Percentiles rank a stretch among this genome's conserved stretches.
Evolutionary conservation across 2,329 filamentous ascomycete species (phyloP).

Genomic region (Claviceps digitariae): DNA sequence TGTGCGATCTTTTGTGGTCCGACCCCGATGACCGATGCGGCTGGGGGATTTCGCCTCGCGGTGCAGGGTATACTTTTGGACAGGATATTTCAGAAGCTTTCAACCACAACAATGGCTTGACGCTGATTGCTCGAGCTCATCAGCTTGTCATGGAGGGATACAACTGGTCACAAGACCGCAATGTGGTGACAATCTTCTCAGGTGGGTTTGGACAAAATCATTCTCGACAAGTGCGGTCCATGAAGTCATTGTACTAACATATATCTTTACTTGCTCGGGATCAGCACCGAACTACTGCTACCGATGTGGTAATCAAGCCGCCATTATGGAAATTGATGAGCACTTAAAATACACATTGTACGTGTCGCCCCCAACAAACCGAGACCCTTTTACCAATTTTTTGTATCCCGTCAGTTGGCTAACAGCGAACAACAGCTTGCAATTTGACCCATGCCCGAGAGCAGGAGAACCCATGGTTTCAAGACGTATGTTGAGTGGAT

Average conservation of each 20-base stretch:
- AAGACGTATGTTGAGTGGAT: conserved; percentile 46
- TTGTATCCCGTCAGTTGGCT: conserved; percentile 12
- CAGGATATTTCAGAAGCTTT: conserved; percentile 98
- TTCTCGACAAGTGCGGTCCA: not conserved
- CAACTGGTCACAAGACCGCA: conserved; percentile 97
- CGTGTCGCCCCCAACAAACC: too few species aligned
- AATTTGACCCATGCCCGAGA: conserved; percentile 96
- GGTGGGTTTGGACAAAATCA: conserved; percentile 36
- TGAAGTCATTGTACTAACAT: not conserved
- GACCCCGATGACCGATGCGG: conserved; percentile 94
- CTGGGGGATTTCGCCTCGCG: conserved; percentile 90
- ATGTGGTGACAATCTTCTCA: conserved; percentile 98
- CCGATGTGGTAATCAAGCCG: conserved; percentile 95
- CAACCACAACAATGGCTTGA: conserved; percentile 97
- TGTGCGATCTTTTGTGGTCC: conserved; percentile 96
- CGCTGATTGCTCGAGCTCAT: conserved; percentile 88
- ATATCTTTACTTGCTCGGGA: not conserved
- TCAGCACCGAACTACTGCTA: conserved; percentile 90
- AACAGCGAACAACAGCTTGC: conserved; percentile 50
- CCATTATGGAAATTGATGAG: conserved; percentile 99
- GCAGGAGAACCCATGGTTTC: conserved; percentile 99
- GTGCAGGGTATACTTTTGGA: conserved; percentile 88
- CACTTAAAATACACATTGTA: conserved; percentile 99
- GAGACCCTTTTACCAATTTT: too few species aligned
- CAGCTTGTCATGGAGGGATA: conserved; percentile 99